Conservation (phyloP, 805 yeast species). For the Ogataea dorogensis region DNA sequence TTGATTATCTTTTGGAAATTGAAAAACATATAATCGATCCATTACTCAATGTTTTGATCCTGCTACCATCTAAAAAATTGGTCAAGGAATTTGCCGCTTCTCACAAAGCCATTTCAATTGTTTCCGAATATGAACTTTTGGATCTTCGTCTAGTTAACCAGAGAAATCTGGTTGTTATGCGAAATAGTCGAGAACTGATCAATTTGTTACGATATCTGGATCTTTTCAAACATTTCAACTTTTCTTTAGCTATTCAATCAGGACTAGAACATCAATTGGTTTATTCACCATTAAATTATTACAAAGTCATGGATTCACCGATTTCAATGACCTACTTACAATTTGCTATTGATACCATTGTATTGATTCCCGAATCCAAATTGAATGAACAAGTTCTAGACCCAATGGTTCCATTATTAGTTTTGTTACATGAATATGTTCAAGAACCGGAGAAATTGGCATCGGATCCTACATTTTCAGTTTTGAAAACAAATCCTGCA, state of each 20-base stretch:
- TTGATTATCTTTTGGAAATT: slow-evolving; percentile 6
- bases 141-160: slow-evolving; percentile 14
- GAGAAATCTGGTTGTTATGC: slow-evolving; percentile 10
- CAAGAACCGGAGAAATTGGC: slow-evolving; percentile 5
- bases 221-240: slow-evolving; percentile 7
- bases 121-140: slow-evolving; percentile 5
- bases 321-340: slow-evolving; percentile 2
- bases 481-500: background rate
- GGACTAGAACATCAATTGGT: slow-evolving; percentile 1
- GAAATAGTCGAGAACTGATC: slow-evolving; percentile 11
- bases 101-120: background rate
- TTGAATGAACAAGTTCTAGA: slow-evolving; percentile 6
- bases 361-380: slow-evolving; percentile 8
- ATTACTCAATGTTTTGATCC: slow-evolving; percentile 8
- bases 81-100: slow-evolving; percentile 7
- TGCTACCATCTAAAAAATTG: slow-evolving; percentile 13
- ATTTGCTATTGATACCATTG: slow-evolving; percentile 6
- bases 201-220: slow-evolving; percentile 10
- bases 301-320: background rate
- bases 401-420: slow-evolving; percentile 7
- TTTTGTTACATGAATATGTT: slow-evolving; percentile 8
- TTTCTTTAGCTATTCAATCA: slow-evolving; percentile 14
- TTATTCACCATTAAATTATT: slow-evolving; percentile 8
- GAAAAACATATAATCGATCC: slow-evolving; percentile 1
- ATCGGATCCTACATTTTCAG: slow-evolving; percentile 5